Evolutionary conservation across 1,139 yeast species (phyloP), one percentile per base, ranked within the genome.

Genomic region (Lizanozyma gosingica): DNA sequence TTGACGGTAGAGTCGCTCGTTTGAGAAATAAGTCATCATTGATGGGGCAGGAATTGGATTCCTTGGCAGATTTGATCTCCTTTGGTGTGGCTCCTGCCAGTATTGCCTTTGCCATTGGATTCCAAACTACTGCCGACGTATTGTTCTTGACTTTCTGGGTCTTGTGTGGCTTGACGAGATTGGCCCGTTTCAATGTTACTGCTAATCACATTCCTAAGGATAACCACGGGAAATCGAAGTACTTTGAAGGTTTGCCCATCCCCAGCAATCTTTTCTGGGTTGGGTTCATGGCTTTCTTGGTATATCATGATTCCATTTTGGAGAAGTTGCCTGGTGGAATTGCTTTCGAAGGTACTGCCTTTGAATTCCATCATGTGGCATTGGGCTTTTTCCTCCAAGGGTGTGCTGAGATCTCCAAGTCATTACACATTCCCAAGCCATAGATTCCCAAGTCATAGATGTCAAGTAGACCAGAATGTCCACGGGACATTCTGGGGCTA

Each of bases 21-120:
- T 75, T 92, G 67, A 78, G 97, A 64, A 83, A 88, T 61, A 87
- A 92, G 65, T 78, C 95, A 2, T 83, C 95, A 17, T 71, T 92
- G 43, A 86, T 94, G 87, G 98, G 98, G 44, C 97, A 92, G 62
- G 98, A 92, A 63, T 77, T 92, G 52, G 98, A 92, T 59, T 87
- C 97, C 1, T 73, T 92, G 54, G 98, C 98, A 17, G 98, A 92
- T 62, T 76, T 92, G 55, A 78, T 92, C 29, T 83, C 95, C 14
- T 90, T 90, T 59, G 94, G 95, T 45, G 95, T 88, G 17, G 86
- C 94, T 3, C 97, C 97, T 3, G 95, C 97, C 1, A 74, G 90
- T 15, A 83, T 87, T 60, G 98, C 95, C 2, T 92, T 88, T 60
- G 80, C 92, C 34, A 76, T 90, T 56, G 98, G 98, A 2, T 78